Evolutionary conservation across 1,139 yeast genomes (phyloP).

Genomic region (Nakaseomyces bracarensis): DNA sequence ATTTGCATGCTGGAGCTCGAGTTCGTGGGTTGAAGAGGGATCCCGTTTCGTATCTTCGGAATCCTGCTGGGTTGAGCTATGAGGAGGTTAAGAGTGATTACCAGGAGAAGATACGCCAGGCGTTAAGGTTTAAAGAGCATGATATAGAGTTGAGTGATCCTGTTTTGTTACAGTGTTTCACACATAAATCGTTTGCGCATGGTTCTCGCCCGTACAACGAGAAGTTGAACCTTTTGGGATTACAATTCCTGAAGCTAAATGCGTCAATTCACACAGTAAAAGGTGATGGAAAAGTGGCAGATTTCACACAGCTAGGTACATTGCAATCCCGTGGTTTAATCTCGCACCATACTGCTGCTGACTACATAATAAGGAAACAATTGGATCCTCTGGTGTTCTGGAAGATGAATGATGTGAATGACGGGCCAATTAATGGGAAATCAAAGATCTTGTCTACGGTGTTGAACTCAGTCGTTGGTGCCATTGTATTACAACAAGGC

Average conservation of each 20-base stretch:
- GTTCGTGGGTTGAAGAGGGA: slow-evolving; percentile 70
- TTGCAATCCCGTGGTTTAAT: slow-evolving; percentile 43
- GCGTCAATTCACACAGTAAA: slow-evolving; percentile 43
- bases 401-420: slow-evolving; percentile 52
- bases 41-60: slow-evolving; percentile 53
- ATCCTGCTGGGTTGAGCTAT: slow-evolving; percentile 52
- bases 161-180: slow-evolving; percentile 64
- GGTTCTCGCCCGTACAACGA: slow-evolving; percentile 86
- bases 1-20: slow-evolving; percentile 49
- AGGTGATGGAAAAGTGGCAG: slow-evolving; percentile 37
- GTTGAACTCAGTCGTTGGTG: slow-evolving; percentile 72
- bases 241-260: slow-evolving; percentile 55
- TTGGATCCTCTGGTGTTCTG: slow-evolving; percentile 61
- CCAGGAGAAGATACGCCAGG: slow-evolving; percentile 20
- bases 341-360: slow-evolving; percentile 44
- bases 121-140: slow-evolving; percentile 33
- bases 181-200: slow-evolving; percentile 91
- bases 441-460: slow-evolving; percentile 57
- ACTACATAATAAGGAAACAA: slow-evolving; percentile 43
- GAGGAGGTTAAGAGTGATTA: slow-evolving; percentile 45
- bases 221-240: slow-evolving; percentile 71
- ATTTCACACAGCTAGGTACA: slow-evolving; percentile 59
- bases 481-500: slow-evolving; percentile 65
- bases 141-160: slow-evolving; percentile 22
- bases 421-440: slow-evolving; percentile 48